phyloP scores from a whole-genome alignment of 306 rosid species.

The Ochetophila trinervis region DNA sequence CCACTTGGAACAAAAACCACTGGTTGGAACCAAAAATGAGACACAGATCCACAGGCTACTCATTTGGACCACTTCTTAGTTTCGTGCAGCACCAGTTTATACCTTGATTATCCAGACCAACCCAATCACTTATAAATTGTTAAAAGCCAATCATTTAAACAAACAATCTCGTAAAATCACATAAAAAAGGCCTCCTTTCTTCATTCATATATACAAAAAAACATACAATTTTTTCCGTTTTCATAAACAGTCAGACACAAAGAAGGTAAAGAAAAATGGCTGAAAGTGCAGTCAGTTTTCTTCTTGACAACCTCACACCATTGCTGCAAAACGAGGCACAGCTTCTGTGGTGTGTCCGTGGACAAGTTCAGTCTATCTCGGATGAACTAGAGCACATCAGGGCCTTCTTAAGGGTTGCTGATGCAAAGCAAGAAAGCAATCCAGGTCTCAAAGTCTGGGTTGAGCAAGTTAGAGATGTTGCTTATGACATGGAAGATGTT shows the following conservation, averaged over 20 bases:
- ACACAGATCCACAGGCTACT: too few relatives aligned
- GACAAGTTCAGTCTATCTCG: slow-evolving; percentile 4
- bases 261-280: slow-evolving; percentile 32
- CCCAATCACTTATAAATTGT: too few relatives aligned
- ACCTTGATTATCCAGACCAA: neutral
- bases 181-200: neutral
- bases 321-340: slow-evolving; percentile 39
- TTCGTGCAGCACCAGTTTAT: neutral
- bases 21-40: too few relatives aligned
- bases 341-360: slow-evolving; percentile 28
- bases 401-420: slow-evolving; percentile 28
- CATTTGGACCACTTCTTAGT: neutral
- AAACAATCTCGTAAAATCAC: neutral
- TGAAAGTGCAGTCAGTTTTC: slow-evolving; percentile 38
- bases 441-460: slow-evolving; percentile 21
- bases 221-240: neutral
- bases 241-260: neutral
- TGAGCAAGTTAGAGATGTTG: slow-evolving; percentile 27
- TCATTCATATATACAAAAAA: neutral
- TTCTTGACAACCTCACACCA: slow-evolving; percentile 29
- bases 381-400: slow-evolving; percentile 22
- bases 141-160: neutral
- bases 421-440: slow-evolving; percentile 27
- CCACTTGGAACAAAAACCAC: too few relatives aligned
- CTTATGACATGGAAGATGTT: slow-evolving; percentile 33